Evolutionary conservation across 345 rosid species (phyloP).

Genomic region (Hibiscus syriacus): DNA sequence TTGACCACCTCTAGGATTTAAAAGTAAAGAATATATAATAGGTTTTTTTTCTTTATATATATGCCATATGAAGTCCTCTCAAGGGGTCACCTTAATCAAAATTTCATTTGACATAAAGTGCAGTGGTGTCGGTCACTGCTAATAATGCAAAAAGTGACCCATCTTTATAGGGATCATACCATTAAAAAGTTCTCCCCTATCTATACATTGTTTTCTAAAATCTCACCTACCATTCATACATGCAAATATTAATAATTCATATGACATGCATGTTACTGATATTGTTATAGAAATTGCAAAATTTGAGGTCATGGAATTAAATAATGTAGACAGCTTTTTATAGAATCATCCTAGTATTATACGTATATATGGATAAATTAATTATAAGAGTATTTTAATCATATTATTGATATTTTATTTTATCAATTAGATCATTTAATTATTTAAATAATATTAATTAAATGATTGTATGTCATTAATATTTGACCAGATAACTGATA

Average conservation of each 20-base stretch:
- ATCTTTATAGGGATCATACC: neutral
- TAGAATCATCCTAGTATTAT: no score
- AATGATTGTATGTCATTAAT: no score
- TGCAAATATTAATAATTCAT: neutral
- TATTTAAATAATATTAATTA: no score
- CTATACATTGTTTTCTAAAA: neutral
- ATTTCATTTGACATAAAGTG: slow-evolving; percentile 8
- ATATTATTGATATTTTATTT: no score
- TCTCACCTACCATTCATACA: neutral
- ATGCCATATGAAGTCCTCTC: slow-evolving; percentile 1
- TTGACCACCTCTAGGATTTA: no score
- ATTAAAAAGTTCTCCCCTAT: neutral
- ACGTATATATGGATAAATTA: no score
- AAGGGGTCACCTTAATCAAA: slow-evolving; percentile 7
- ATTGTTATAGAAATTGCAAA: neutral
- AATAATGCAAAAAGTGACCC: neutral
- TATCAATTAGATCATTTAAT: no score
- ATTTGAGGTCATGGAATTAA: no score
- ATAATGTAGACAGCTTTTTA: no score
- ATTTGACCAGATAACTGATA: no score
- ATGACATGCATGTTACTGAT: neutral
- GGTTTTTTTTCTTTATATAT: neutral
- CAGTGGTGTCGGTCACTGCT: neutral
- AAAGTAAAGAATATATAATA: neutral
- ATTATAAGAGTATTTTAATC: no score